Percentiles rank a stretch among this genome's conserved stretches.
Conservation (phyloP, 768 basidiomycete species). For the Cystobasidiopsis lactophilus region DNA sequence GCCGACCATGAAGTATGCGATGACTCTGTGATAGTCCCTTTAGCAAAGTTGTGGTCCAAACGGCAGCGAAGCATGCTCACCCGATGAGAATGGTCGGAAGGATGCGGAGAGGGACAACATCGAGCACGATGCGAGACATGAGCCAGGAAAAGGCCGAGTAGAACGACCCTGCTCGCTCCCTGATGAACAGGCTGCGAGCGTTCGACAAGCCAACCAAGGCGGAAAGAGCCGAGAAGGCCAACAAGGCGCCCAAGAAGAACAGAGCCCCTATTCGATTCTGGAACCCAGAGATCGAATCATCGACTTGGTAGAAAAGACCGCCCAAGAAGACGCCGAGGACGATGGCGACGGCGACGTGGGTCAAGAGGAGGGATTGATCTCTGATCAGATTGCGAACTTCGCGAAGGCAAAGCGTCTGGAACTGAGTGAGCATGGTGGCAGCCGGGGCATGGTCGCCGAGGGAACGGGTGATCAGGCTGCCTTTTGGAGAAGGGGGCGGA, state of each 20-base stretch:
- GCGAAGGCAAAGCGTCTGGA: conserved; percentile 55
- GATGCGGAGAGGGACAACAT: conserved; percentile 67
- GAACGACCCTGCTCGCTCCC: conserved; percentile 64
- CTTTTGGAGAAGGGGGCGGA: not conserved
- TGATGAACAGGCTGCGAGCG: conserved; percentile 61
- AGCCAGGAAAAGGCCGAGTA: conserved; percentile 87
- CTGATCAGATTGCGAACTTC: conserved; percentile 66
- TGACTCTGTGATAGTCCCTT: not conserved
- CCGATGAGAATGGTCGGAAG: conserved; percentile 67
- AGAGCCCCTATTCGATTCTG: conserved; percentile 54
- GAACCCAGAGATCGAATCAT: conserved; percentile 67
- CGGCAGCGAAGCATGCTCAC: no score
- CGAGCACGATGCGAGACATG: conserved; percentile 64
- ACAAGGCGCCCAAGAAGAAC: conserved; percentile 80
- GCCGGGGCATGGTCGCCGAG: conserved; percentile 28
- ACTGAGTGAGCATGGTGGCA: conserved; percentile 69
- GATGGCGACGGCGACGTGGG: conserved; percentile 48
- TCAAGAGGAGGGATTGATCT: conserved; percentile 27
- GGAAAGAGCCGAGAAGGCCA: conserved; percentile 76
- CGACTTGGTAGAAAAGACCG: conserved; percentile 65
- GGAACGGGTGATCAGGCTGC: not conserved
- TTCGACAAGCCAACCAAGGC: conserved; percentile 73
- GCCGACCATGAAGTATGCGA: conserved; percentile 51
- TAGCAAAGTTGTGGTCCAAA: conserved; percentile 25
- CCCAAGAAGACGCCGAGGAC: conserved; percentile 73